phyloP scores from a whole-genome alignment of 2,329 filamentous ascomycete species.

The Trichoderma polysporum region DNA sequence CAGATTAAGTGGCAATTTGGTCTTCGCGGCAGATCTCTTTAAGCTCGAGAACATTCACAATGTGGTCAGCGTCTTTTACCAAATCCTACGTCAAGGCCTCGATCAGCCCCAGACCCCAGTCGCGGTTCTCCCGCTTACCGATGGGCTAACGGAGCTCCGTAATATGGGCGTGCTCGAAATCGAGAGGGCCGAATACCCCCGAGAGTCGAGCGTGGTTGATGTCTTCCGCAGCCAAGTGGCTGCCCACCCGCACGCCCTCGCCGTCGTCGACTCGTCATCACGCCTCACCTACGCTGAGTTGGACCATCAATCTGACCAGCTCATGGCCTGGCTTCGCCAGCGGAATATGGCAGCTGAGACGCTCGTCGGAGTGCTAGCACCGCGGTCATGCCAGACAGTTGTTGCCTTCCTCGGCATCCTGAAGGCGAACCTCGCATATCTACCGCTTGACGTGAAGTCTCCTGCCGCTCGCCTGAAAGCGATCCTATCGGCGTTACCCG shows the following conservation, averaged over 20 bases:
- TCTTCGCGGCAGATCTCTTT: conserved; percentile 28
- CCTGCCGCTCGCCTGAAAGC: conserved; percentile 24
- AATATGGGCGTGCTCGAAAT: conserved; percentile 24
- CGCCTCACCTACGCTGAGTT: conserved; percentile 27
- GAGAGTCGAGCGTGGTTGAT: conserved; percentile 27
- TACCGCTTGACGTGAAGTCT: conserved; percentile 27
- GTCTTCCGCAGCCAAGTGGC: conserved; percentile 28
- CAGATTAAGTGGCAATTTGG: conserved; percentile 17
- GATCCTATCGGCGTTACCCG: conserved; percentile 23
- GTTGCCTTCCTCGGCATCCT: conserved; percentile 29
- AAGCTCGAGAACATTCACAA: conserved; percentile 25
- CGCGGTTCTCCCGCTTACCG: conserved; percentile 9
- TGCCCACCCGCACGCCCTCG: conserved; percentile 17
- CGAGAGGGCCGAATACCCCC: conserved; percentile 23
- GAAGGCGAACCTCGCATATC: conserved; percentile 30
- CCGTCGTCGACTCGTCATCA: conserved; percentile 23
- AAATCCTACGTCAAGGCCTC: conserved; percentile 24
- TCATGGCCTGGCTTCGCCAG: conserved; percentile 24
- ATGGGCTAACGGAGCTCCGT: conserved; percentile 13
- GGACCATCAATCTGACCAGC: conserved; percentile 22
- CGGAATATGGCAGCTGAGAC: conserved; percentile 20
- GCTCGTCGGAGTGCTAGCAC: conserved; percentile 25
- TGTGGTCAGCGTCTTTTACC: conserved; percentile 23
- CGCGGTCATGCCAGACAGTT: conserved; percentile 26
- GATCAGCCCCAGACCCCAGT: conserved; percentile 19